Conservation (phyloP, 495 filamentous ascomycete species). For the Neurospora sp. region DNA sequence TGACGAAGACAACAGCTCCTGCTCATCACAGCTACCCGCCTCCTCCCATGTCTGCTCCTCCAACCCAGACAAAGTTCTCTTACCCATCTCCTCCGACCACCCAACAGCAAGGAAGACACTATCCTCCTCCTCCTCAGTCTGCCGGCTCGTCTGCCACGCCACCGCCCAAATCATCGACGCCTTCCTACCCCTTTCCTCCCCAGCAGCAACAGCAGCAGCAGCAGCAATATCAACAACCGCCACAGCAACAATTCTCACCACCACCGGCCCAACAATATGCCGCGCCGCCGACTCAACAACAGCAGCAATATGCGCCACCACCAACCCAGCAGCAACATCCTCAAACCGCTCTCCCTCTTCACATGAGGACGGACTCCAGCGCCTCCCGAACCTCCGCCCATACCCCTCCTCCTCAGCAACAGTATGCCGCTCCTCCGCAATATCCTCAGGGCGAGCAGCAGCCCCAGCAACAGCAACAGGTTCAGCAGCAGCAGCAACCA, state of each 20-base stretch:
- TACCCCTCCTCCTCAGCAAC: constrained; percentile 22
- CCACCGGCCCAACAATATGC: constrained; percentile 15
- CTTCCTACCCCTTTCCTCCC: constrained; percentile 24
- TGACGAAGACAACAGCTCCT: neutral
- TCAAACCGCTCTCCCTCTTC: constrained; percentile 20
- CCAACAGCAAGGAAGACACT: constrained; percentile 19
- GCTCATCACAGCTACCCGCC: constrained; percentile 23
- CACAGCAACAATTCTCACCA: constrained; percentile 9
- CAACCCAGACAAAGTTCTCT: constrained; percentile 37
- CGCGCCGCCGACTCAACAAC: constrained; percentile 24
- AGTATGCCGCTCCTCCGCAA: constrained; percentile 29
- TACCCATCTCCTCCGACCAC: constrained; percentile 30
- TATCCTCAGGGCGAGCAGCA: constrained; percentile 26
- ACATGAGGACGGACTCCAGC: constrained; percentile 14
- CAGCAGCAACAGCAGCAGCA: constrained; percentile 20
- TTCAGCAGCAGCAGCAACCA: constrained; percentile 13
- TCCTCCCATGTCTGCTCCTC: constrained; percentile 29
- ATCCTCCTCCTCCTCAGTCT: constrained; percentile 21
- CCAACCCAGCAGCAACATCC: constrained; percentile 5
- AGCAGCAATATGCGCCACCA: too few relatives aligned
- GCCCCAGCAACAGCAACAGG: constrained; percentile 14
- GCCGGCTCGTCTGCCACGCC: constrained; percentile 12
- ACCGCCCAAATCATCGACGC: constrained; percentile 16
- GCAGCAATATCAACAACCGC: constrained; percentile 27
- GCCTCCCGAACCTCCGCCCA: constrained; percentile 19